Evolutionary conservation across 768 basidiomycete species (phyloP).

Genomic region (Suillus tomentosus): DNA sequence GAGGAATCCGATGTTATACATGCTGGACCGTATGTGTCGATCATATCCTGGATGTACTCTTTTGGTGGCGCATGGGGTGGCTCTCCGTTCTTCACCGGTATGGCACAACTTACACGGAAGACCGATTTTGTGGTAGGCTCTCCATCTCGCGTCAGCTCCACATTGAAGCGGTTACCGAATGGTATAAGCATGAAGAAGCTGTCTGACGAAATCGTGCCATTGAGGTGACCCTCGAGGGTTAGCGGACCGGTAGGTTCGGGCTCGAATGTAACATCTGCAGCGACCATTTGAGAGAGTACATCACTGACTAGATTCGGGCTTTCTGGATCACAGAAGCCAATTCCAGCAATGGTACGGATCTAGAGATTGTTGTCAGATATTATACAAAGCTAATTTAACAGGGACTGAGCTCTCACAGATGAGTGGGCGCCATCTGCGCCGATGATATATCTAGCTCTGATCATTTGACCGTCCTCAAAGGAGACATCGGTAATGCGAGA

Average conservation of each 20-base stretch:
- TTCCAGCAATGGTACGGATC: conserved; percentile 44
- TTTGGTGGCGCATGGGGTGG: conserved; percentile 27
- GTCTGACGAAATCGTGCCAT: conserved; percentile 25
- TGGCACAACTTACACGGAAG: conserved; percentile 41
- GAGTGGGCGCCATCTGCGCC: conserved; percentile 56
- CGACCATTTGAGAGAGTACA: conserved; percentile 40
- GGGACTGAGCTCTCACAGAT: conserved; percentile 30
- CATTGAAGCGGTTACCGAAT: conserved; percentile 25
- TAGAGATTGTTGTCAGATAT: conserved; percentile 19
- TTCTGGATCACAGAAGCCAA: conserved; percentile 48
- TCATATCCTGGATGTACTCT: conserved; percentile 8
- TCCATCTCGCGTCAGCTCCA: conserved; percentile 1
- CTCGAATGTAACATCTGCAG: conserved; percentile 49
- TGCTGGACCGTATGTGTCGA: conserved; percentile 4
- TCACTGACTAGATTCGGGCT: conserved; percentile 21
- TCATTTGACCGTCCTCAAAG: conserved; percentile 48
- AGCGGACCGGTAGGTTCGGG: conserved; percentile 21
- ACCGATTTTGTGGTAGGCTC: conserved; percentile 14
- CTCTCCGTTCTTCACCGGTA: conserved; percentile 31
- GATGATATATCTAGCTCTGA: conserved; percentile 48
- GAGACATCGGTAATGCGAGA: conserved; percentile 37
- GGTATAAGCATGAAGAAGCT: conserved; percentile 37
- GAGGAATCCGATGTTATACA: conserved; percentile 5
- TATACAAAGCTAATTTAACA: background rate
- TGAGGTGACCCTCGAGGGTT: conserved; percentile 19